Percentiles rank a stretch among this genome's conserved stretches.
These are phyloP conservation scores for Ilyonectria mors-panacis DNA, from an alignment of 2,329 filamentous ascomycete genomes.

Conservation along the genomic window DNA sequence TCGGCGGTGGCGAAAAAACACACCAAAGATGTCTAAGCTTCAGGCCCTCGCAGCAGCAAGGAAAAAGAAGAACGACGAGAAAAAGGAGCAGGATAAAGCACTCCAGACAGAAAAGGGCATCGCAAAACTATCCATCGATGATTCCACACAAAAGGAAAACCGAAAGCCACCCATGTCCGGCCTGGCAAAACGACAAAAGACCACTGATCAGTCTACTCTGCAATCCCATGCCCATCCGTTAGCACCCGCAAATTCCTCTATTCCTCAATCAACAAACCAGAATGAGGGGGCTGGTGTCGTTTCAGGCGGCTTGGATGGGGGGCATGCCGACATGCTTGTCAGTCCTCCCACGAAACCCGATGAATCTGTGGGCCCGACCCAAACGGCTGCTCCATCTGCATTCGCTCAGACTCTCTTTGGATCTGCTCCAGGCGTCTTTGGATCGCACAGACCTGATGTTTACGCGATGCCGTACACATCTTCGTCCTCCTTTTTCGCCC, in stretches of 20 bases:
- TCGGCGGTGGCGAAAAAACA: constrained; percentile 79
- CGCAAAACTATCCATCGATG: constrained; percentile 51
- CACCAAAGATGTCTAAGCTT: constrained; percentile 88
- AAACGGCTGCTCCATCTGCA: constrained; percentile 62
- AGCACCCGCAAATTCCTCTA: not conserved
- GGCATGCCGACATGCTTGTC: not conserved
- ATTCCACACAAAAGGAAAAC: constrained; percentile 50
- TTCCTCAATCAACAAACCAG: not conserved
- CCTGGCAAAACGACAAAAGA: constrained; percentile 46
- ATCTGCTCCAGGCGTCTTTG: constrained; percentile 52
- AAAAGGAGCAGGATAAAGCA: constrained; percentile 54
- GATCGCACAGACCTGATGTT: constrained; percentile 50
- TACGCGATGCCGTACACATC: constrained; percentile 66
- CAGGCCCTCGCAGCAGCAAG: constrained; percentile 90
- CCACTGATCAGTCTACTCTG: constrained; percentile 3
- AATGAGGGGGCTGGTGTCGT: not conserved
- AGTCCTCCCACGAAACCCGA: not conserved
- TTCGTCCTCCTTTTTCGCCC: constrained; percentile 64
- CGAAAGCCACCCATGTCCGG: constrained; percentile 28
- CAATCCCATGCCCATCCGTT: constrained; percentile 18
- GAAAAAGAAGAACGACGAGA: constrained; percentile 84
- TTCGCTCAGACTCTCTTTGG: constrained; percentile 70
- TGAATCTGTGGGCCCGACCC: constrained; percentile 3
- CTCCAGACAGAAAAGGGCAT: constrained; percentile 48
- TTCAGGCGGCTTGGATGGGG: not conserved